Evolutionary conservation across 805 yeast genomes (phyloP).

Genomic region (Yamadazyma endophytica): DNA sequence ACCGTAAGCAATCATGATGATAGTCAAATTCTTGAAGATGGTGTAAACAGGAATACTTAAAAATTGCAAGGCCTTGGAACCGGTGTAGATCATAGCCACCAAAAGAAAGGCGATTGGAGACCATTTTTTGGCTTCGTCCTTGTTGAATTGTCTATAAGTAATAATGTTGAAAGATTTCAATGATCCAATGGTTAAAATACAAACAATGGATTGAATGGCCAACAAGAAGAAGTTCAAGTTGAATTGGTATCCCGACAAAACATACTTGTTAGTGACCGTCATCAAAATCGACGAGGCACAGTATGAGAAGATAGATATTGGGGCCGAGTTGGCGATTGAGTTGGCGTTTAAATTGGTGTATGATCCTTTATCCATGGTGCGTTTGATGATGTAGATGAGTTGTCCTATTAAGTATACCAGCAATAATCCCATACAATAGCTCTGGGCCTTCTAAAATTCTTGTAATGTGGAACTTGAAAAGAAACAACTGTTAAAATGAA

Average conservation of each 20-base stretch:
- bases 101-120: constrained; percentile 86
- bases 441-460: too few relatives aligned
- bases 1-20: constrained; percentile 95
- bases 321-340: constrained; percentile 50
- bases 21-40: constrained; percentile 95
- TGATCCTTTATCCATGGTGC: constrained; percentile 29
- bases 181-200: constrained; percentile 67
- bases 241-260: constrained; percentile 67
- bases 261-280: constrained; percentile 97
- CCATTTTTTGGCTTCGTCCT: constrained; percentile 91
- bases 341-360: constrained; percentile 18
- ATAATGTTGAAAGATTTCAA: constrained; percentile 73
- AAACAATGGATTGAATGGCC: constrained; percentile 84
- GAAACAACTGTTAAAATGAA: too few relatives aligned
- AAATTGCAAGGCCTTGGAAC: constrained; percentile 89
- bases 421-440: constrained; percentile 34
- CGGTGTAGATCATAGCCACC: constrained; percentile 93
- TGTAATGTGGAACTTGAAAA: background rate
- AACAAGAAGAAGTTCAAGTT: constrained; percentile 84
- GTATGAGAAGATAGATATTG: constrained; percentile 73
- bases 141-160: constrained; percentile 81
- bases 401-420: constrained; percentile 37
- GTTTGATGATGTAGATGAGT: constrained; percentile 21
- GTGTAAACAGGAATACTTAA: constrained; percentile 95
- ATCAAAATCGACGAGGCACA: constrained; percentile 92